Evolutionary conservation across 306 rosid genomes (phyloP).

Genomic region (Ziziphus jujuba): DNA sequence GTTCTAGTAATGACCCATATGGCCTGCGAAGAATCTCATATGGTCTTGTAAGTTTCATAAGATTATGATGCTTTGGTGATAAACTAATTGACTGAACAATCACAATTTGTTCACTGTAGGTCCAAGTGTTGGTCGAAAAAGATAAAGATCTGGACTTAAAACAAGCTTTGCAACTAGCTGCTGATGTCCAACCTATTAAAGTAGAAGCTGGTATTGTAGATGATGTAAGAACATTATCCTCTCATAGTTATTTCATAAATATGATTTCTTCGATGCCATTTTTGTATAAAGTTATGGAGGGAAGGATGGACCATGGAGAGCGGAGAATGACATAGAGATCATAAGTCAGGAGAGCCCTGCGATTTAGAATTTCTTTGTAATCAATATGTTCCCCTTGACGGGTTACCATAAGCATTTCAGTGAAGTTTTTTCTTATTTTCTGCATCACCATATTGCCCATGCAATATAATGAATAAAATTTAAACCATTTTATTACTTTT

Average conservation of each 20-base stretch:
- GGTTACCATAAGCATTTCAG: too few species aligned
- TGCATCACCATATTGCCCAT: background rate
- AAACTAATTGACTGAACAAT: conserved; percentile 14
- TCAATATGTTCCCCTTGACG: background rate
- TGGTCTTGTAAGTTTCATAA: conserved; percentile 76
- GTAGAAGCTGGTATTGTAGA: conserved; percentile 51
- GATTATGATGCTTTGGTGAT: conserved; percentile 21
- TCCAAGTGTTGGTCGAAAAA: conserved; percentile 84
- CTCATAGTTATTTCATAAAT: background rate
- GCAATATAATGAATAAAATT: too few species aligned
- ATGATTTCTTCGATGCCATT: background rate
- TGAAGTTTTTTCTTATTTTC: background rate
- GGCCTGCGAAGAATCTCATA: conserved; percentile 90
- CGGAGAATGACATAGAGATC: background rate
- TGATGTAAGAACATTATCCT: conserved; percentile 49
- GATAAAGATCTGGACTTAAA: conserved; percentile 70
- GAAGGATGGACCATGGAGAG: background rate
- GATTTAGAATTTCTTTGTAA: background rate
- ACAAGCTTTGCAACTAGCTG: conserved; percentile 78
- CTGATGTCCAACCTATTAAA: conserved; percentile 64
- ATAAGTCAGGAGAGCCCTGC: background rate
- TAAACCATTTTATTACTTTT: too few species aligned
- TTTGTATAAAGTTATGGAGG: background rate
- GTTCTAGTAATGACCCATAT: conserved; percentile 85
- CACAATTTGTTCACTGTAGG: conserved; percentile 48